Evolutionary conservation across 352 stramenopile species (phyloP).

Genomic region (Phytophthora tentaculata): DNA sequence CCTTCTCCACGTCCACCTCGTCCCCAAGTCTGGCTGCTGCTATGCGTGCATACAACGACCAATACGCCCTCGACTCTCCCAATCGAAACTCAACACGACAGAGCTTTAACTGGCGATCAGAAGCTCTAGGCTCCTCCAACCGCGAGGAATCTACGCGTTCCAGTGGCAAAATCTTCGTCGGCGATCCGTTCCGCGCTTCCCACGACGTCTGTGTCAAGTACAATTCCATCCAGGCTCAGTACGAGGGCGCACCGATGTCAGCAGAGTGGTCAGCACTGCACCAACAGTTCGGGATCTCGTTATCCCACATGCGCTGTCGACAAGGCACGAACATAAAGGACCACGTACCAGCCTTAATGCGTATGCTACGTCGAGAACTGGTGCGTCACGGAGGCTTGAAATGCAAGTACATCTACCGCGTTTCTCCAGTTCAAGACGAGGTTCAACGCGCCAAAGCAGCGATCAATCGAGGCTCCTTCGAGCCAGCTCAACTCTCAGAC

Average conservation of each 20-base stretch:
- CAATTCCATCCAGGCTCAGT: constrained; percentile 63
- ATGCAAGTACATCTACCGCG: constrained; percentile 67
- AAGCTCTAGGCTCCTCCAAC: constrained; percentile 21
- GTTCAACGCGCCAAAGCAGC: constrained; percentile 47
- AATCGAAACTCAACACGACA: constrained; percentile 15
- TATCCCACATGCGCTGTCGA: constrained; percentile 52
- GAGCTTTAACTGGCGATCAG: constrained; percentile 38
- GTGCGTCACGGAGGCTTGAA: constrained; percentile 46
- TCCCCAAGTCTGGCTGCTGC: constrained; percentile 31
- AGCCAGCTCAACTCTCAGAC: constrained; percentile 38
- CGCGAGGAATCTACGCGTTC: constrained; percentile 7
- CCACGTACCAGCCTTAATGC: constrained; percentile 51
- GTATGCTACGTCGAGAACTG: constrained; percentile 65
- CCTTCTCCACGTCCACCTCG: constrained; percentile 32
- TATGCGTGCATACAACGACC: constrained; percentile 32
- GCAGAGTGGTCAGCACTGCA: constrained; percentile 46
- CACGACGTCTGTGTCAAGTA: constrained; percentile 60
- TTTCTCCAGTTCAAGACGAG: constrained; percentile 53
- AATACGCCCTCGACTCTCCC: constrained; percentile 15
- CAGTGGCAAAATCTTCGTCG: constrained; percentile 47
- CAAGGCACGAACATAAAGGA: constrained; percentile 29
- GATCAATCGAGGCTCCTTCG: constrained; percentile 59
- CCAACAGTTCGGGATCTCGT: constrained; percentile 57
- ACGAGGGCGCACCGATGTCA: constrained; percentile 46
- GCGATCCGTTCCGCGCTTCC: constrained; percentile 53